Percentiles rank a stretch among this genome's conserved stretches.
phyloP scores from a whole-genome alignment of 768 basidiomycete genomes.

The Pulveroboletus sp. region DNA sequence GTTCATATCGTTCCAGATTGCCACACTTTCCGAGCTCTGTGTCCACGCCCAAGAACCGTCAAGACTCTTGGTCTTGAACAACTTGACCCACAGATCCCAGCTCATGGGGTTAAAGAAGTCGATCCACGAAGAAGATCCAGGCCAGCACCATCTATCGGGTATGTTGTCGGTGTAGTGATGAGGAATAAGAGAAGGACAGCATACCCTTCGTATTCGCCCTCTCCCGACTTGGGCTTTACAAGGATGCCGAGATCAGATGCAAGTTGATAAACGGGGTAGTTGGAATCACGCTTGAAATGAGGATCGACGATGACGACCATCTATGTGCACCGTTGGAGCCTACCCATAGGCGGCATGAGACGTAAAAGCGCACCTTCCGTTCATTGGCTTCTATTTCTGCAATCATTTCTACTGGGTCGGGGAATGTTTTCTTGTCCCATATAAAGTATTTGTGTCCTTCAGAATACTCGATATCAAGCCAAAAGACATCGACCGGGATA shows the following conservation, averaged over 20 bases:
- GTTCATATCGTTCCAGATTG: slow-evolving; percentile 99
- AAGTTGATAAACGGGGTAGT: slow-evolving; percentile 80
- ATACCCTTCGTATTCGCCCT: slow-evolving; percentile 84
- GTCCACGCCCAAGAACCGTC: slow-evolving; percentile 69
- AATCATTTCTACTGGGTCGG: slow-evolving; percentile 91
- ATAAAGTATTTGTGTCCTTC: slow-evolving; percentile 96
- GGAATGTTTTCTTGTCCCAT: slow-evolving; percentile 91
- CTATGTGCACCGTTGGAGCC: slow-evolving; percentile 36
- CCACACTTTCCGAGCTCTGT: slow-evolving; percentile 75
- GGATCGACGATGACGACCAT: slow-evolving; percentile 99
- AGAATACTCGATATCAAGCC: slow-evolving; percentile 96
- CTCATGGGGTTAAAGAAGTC: slow-evolving; percentile 92
- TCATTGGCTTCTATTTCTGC: slow-evolving; percentile 80
- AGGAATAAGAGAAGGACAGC: not conserved
- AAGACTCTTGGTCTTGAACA: slow-evolving; percentile 64
- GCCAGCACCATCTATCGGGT: slow-evolving; percentile 81
- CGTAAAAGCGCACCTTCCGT: slow-evolving; percentile 58
- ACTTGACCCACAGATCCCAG: slow-evolving; percentile 86
- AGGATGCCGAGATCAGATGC: slow-evolving; percentile 80
- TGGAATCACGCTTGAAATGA: slow-evolving; percentile 78
- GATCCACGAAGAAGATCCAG: slow-evolving; percentile 92
- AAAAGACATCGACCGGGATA: slow-evolving; percentile 93
- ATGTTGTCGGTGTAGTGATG: not conserved
- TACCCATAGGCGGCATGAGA: not conserved
- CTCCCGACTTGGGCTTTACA: slow-evolving; percentile 74